Conservation (phyloP, 306 rosid genomes). For the Albizia julibrissin region DNA sequence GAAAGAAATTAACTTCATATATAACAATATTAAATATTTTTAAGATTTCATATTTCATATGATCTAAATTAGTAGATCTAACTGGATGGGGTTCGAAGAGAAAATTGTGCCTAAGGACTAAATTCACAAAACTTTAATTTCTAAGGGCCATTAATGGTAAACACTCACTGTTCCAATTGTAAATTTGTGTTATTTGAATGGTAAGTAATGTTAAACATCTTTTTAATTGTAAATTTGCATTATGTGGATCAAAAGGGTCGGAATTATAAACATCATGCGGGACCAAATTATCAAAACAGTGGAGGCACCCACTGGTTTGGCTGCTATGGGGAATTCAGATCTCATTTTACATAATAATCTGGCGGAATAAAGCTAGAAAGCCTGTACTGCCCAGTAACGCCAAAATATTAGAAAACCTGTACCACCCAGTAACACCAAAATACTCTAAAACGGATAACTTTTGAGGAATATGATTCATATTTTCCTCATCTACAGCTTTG, state of each 20-base stretch:
- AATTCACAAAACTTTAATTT: no score
- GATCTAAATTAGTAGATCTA: background rate
- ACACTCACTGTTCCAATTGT: no score
- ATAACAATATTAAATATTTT: background rate
- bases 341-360: background rate
- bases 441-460: constrained; percentile 9
- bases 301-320: background rate
- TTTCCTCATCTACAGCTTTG: constrained; percentile 22
- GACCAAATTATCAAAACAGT: background rate
- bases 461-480: background rate
- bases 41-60: background rate
- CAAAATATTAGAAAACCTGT: background rate
- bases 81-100: background rate
- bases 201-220: background rate
- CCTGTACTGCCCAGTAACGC: background rate
- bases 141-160: background rate
- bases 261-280: background rate
- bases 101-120: no score
- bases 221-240: no score
- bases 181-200: background rate
- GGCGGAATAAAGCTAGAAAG: background rate
- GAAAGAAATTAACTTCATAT: background rate
- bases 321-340: background rate
- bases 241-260: background rate
- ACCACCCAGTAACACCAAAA: background rate